A percentile compares a stretch with the other conserved stretches of the same genome.
Conservation (phyloP, 176 grass and related monocot species). For the Aegilops sharonensis region DNA sequence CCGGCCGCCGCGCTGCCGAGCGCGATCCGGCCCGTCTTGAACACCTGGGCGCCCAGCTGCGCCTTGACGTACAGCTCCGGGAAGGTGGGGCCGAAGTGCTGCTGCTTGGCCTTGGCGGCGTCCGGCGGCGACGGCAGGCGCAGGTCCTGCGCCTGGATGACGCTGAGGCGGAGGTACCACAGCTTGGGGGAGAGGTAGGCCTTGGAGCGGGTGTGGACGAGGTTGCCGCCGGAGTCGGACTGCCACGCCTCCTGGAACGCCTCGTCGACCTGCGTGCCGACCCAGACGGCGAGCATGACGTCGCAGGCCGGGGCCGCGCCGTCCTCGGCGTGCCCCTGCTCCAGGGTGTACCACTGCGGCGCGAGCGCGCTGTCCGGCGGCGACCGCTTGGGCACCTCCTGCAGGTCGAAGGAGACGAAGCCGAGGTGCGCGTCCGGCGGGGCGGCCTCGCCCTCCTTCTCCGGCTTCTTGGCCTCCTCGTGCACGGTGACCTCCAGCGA, state of each 20-base stretch:
- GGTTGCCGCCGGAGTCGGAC: constrained; percentile 80
- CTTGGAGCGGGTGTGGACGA: constrained; percentile 85
- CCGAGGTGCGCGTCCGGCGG: constrained; percentile 56
- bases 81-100: constrained; percentile 23
- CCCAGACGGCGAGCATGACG: constrained; percentile 92
- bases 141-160: constrained; percentile 95
- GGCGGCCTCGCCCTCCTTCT: constrained; percentile 32
- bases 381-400: constrained; percentile 79
- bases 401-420: constrained; percentile 74
- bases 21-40: constrained; percentile 75
- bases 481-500: constrained; percentile 74
- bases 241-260: constrained; percentile 98
- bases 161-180: constrained; percentile 84
- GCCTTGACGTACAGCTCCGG: constrained; percentile 82
- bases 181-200: constrained; percentile 94
- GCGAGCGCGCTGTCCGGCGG: constrained; percentile 90
- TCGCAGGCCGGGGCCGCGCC: constrained; percentile 40
- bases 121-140: constrained; percentile 52
- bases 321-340: constrained; percentile 38
- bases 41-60: constrained; percentile 84
- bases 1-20: constrained; percentile 57
- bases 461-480: constrained; percentile 54
- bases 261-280: constrained; percentile 96
- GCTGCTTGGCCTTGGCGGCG: constrained; percentile 46
- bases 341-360: constrained; percentile 96